Conservation (phyloP, 2,329 filamentous ascomycete genomes). For the Aspergillus brasiliensis region DNA sequence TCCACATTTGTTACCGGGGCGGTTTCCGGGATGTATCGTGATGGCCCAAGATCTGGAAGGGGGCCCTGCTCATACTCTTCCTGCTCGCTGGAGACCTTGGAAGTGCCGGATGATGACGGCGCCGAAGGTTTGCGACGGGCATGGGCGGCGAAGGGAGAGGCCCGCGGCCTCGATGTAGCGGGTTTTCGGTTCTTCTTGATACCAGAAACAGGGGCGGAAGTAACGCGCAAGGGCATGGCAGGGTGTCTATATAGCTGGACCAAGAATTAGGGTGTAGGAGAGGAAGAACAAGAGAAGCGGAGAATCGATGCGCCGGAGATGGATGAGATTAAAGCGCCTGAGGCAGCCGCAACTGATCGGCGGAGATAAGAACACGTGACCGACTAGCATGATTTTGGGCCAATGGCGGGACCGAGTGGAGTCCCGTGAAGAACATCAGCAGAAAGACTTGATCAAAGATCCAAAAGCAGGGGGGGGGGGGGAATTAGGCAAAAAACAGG, state of each 20-base stretch:
- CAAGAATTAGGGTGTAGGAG: not conserved
- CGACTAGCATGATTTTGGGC: not conserved
- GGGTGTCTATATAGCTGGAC: not conserved
- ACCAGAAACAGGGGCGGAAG: conserved; percentile 50
- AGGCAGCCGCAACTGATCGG: not conserved
- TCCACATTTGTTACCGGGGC: conserved; percentile 52
- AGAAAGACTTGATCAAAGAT: not conserved
- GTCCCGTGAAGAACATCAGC: not conserved
- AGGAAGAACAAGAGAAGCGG: not conserved
- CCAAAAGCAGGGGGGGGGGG: no score
- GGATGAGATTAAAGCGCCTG: not conserved
- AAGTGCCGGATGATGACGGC: conserved; percentile 23
- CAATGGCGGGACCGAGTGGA: not conserved
- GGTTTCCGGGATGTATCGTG: conserved; percentile 52
- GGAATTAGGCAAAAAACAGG: no score
- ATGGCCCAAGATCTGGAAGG: conserved; percentile 55
- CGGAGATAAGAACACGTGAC: not conserved
- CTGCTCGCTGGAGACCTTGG: conserved; percentile 27
- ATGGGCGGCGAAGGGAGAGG: conserved; percentile 46
- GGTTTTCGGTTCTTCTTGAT: conserved; percentile 44
- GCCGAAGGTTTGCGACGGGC: conserved; percentile 43
- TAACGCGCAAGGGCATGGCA: conserved; percentile 51
- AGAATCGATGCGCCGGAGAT: not conserved
- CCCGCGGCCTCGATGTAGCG: conserved; percentile 29
- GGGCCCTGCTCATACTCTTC: conserved; percentile 36